Evolutionary conservation across 2,329 filamentous ascomycete genomes (phyloP).

Genomic region (Colletotrichum sp.): DNA sequence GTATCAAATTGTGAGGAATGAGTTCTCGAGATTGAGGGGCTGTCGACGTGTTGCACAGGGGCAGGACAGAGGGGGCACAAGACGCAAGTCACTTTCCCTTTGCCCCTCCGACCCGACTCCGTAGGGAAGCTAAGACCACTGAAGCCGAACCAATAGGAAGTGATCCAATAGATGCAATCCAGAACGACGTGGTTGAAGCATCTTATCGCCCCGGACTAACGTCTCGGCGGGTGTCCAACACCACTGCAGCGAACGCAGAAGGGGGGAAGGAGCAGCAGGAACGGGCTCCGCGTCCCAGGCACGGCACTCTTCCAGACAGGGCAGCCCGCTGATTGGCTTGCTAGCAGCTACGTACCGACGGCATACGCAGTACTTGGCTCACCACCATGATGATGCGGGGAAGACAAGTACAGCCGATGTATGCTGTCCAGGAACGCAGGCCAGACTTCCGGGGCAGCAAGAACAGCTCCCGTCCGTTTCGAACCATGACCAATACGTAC

Average conservation of each 20-base stretch:
- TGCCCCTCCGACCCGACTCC: neutral
- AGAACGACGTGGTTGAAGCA: conserved; percentile 1
- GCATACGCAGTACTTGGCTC: neutral
- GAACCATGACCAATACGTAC: neutral
- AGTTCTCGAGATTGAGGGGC: neutral
- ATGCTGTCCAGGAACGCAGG: neutral
- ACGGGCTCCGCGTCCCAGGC: neutral
- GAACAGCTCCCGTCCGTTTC: neutral
- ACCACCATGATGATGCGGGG: neutral
- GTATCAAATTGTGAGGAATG: neutral
- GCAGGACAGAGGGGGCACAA: neutral
- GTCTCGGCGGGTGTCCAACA: neutral
- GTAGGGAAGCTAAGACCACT: neutral
- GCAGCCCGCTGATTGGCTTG: neutral
- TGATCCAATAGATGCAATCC: conserved; percentile 5
- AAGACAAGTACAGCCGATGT: neutral
- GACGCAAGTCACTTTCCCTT: neutral
- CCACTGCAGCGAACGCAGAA: neutral
- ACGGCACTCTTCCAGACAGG: neutral
- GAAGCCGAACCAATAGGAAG: conserved; percentile 11
- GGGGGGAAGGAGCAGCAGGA: neutral
- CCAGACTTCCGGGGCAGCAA: neutral
- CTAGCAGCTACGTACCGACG: neutral
- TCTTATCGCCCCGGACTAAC: conserved; percentile 5
- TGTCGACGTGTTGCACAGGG: neutral